Conservation (phyloP, 768 basidiomycete genomes). For the Tubosaeta brunneosetosa region DNA sequence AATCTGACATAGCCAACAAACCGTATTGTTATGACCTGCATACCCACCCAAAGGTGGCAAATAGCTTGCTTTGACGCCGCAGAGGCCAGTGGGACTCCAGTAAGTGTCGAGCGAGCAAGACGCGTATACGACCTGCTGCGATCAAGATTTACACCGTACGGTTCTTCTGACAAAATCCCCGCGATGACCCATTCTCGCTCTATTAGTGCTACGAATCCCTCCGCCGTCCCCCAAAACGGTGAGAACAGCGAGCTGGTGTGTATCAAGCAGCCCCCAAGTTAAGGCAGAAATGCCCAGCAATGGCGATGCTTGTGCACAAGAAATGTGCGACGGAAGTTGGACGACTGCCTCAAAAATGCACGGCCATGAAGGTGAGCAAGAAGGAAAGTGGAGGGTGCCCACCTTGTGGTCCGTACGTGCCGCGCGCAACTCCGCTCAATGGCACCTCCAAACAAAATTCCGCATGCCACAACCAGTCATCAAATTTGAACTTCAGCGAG, state of each 20-base stretch:
- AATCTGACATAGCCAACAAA: background rate
- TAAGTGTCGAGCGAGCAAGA: constrained; percentile 21
- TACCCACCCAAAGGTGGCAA: constrained; percentile 6
- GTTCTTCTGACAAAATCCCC: constrained; percentile 8
- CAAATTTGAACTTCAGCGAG: background rate
- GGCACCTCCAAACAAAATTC: background rate
- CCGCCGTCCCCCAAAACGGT: background rate
- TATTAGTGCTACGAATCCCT: constrained; percentile 5
- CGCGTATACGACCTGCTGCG: constrained; percentile 18
- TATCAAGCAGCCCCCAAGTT: constrained; percentile 6
- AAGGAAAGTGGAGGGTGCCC: no score
- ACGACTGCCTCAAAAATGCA: background rate
- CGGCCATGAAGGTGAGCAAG: background rate
- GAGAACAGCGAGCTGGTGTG: background rate
- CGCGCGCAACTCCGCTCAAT: background rate
- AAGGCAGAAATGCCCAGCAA: background rate
- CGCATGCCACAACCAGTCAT: background rate
- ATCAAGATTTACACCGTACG: constrained; percentile 28
- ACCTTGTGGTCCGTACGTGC: background rate
- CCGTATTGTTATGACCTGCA: background rate
- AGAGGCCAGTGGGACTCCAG: constrained; percentile 13
- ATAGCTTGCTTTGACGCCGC: constrained; percentile 13
- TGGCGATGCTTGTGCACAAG: constrained; percentile 2
- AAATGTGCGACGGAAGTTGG: background rate
- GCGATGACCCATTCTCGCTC: constrained; percentile 2